These are phyloP conservation scores for Fusarium napiforme DNA, from an alignment of 2,329 filamentous ascomycete species.

Conservation along the genomic window DNA sequence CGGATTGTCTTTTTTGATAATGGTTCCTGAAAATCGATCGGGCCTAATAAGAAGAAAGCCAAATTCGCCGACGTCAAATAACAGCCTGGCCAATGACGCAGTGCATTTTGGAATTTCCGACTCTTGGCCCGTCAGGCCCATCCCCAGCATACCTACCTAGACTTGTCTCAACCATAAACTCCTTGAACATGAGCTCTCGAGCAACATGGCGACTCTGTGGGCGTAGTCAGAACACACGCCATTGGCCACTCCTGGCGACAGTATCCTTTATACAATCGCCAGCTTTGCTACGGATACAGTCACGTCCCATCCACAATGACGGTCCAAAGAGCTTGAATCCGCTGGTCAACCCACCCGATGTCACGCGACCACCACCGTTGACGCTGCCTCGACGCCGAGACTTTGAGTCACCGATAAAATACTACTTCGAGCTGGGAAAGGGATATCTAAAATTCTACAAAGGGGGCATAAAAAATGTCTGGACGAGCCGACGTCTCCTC, in stretches of 20 bases:
- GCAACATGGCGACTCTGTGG: slow-evolving; percentile 48
- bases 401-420: slow-evolving; percentile 49
- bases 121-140: slow-evolving; percentile 29
- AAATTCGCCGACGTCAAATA: slow-evolving; percentile 19
- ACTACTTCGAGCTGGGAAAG: slow-evolving; percentile 73
- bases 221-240: slow-evolving; percentile 26
- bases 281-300: slow-evolving; percentile 13
- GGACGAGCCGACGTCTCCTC: slow-evolving; percentile 70
- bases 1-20: not conserved
- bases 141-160: not conserved
- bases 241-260: slow-evolving; percentile 27
- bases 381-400: slow-evolving; percentile 66
- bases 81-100: slow-evolving; percentile 41
- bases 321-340: slow-evolving; percentile 48
- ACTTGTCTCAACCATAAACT: slow-evolving; percentile 23
- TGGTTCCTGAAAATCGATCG: slow-evolving; percentile 25
- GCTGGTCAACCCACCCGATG: slow-evolving; percentile 75
- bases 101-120: slow-evolving; percentile 27
- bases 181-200: slow-evolving; percentile 47
- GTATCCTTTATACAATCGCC: slow-evolving; percentile 7
- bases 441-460: slow-evolving; percentile 91
- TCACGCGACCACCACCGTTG: slow-evolving; percentile 78
- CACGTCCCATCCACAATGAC: slow-evolving; percentile 43
- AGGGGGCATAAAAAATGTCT: slow-evolving; percentile 79
- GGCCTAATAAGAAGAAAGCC: not conserved